Conservation (phyloP, 495 filamentous ascomycete genomes). For the Neurospora sp. region DNA sequence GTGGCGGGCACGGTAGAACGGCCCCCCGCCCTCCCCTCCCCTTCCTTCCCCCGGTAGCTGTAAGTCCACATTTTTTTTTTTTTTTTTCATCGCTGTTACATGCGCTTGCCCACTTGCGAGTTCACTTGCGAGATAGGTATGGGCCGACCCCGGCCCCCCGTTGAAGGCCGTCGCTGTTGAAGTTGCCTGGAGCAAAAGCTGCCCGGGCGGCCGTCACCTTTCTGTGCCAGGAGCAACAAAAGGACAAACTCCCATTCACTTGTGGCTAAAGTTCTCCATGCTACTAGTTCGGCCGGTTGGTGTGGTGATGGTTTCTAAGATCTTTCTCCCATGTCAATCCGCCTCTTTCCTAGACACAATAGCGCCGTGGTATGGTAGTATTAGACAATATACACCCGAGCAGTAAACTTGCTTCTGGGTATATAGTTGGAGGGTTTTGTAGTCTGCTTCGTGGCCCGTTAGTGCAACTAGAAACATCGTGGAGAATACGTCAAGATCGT, state of each 20-base stretch:
- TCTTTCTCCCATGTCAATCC: neutral
- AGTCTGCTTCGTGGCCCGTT: neutral
- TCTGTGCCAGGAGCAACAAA: neutral
- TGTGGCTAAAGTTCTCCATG: neutral
- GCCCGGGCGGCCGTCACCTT: neutral
- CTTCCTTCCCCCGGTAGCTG: neutral
- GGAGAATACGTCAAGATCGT: neutral
- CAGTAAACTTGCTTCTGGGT: neutral
- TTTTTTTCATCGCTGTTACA: no score
- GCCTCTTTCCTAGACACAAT: neutral
- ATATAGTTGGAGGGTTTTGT: neutral
- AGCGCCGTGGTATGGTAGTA: neutral
- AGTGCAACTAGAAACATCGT: rapidly evolving
- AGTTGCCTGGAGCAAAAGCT: neutral
- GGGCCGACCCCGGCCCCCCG: neutral
- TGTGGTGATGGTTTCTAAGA: neutral
- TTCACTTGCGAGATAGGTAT: neutral
- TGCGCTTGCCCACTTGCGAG: neutral
- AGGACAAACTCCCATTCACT: neutral
- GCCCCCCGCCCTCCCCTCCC: no score
- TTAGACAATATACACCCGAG: neutral
- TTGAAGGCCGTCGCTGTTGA: neutral
- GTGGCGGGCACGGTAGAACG: no score
- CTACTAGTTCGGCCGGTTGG: neutral
- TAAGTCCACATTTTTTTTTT: neutral